Evolutionary conservation across 1,284 basidiomycete genomes (phyloP), one percentile per base, ranked within the genome.

Genomic region (Ustilago xerochloae): DNA sequence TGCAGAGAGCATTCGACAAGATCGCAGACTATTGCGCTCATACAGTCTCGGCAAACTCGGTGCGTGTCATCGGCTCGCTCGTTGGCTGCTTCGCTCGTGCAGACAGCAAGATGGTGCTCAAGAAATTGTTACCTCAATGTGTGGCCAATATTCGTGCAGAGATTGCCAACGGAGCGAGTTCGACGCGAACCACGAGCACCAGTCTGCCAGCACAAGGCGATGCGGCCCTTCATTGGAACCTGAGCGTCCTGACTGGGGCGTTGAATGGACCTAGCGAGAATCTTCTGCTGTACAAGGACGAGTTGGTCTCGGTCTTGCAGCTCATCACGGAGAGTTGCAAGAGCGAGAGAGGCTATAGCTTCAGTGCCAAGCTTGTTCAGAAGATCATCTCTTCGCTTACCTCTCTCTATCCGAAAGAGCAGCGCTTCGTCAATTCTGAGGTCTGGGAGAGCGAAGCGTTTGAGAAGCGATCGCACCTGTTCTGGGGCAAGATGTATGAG

Each of bases 161-260:
- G 84, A 86, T 99, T 48, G 91, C 90, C 71, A 90, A 93, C 68
- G 97, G 97, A 1, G 95, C 97, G 0, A 95, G 93, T n/a, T 93
- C 92, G 63, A 88, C 91, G 33, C 88, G 93, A 29, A 97, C 93
- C 8, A 98, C 94, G 2, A 91, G 91, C 3, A 94, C 93, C 0
- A 90, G 90, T 6, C 89, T 91, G 18, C 91, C 93, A 0, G 88
- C 93, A 2, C 90, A 93, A 4, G 92, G 92, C 6, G 96, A 99
- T 80, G 94, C 93, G 2, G 91, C 93, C 1, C 87, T 99, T 54
- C 94, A 97, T 84, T 98, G 95, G 93, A 94, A 92, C 86, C 51
- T 63, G 52, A 76, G 84, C 79, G 60, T 84, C 70, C 71, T 84
- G 30, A 71, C 66, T 3, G 81, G 81, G 16, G 77, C 80, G 3